These are phyloP conservation scores for Fusarium haematococcum DNA, from an alignment of 2,329 filamentous ascomycete species.

Conservation along the genomic window DNA sequence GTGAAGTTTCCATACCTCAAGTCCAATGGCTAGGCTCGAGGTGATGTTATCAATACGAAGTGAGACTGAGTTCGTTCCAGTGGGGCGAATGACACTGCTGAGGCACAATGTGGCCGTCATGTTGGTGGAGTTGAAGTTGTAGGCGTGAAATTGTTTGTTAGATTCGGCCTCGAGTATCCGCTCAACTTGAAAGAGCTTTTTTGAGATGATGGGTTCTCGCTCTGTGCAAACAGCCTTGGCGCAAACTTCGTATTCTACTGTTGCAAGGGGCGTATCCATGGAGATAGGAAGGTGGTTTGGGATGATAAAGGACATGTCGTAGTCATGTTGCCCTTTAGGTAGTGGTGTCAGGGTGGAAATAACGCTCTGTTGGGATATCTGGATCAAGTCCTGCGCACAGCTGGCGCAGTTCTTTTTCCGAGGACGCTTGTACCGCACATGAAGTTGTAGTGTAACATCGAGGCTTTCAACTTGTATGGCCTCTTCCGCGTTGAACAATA, in stretches of 20 bases:
- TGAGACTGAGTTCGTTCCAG: background rate
- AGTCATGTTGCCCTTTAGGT: background rate
- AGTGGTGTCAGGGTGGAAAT: background rate
- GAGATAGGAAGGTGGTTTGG: background rate
- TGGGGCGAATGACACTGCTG: background rate
- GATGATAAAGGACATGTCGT: background rate
- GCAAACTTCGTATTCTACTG: background rate
- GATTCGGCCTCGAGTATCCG: background rate
- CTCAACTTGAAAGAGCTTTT: background rate
- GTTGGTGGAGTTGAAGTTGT: background rate
- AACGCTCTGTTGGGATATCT: background rate
- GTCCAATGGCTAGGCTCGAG: background rate
- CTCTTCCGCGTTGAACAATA: background rate
- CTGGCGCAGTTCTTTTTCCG: background rate
- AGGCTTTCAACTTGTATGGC: background rate
- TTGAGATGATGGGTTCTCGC: background rate
- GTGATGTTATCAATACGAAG: background rate
- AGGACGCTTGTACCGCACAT: background rate
- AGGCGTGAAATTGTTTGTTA: background rate
- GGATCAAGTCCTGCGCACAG: background rate
- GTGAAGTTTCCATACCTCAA: background rate
- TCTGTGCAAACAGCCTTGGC: background rate
- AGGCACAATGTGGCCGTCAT: background rate
- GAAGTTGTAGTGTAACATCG: background rate
- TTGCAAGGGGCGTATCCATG: background rate